Percentiles rank a stretch among this genome's conserved stretches.
Conservation (phyloP, 2,329 filamentous ascomycete species). For the Aspergillus uvarum region DNA sequence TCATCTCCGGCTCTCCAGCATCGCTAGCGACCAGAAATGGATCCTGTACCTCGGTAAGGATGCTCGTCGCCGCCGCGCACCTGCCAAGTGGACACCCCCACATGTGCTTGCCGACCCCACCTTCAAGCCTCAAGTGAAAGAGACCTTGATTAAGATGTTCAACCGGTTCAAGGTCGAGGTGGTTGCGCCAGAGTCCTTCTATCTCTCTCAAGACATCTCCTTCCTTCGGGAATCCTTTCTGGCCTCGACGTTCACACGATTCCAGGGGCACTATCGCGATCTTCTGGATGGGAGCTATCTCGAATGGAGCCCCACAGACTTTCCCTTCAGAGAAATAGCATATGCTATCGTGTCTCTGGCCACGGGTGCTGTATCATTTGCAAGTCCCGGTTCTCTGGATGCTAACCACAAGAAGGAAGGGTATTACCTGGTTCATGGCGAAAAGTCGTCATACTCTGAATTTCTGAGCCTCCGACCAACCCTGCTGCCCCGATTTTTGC, state of each 20-base stretch:
- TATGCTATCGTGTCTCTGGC: slow-evolving; percentile 20
- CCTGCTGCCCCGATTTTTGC: slow-evolving; percentile 17
- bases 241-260: neutral
- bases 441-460: neutral
- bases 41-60: slow-evolving; percentile 12
- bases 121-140: slow-evolving; percentile 10
- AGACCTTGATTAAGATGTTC: neutral
- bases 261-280: neutral
- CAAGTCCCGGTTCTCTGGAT: slow-evolving; percentile 4
- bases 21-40: slow-evolving; percentile 14
- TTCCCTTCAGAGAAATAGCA: slow-evolving; percentile 19
- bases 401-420: slow-evolving; percentile 13
- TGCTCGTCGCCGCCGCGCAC: neutral
- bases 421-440: slow-evolving; percentile 14
- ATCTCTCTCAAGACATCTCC: neutral
- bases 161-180: slow-evolving; percentile 1
- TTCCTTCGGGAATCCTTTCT: slow-evolving; percentile 11
- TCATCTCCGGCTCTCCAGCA: slow-evolving; percentile 9
- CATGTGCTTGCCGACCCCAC: slow-evolving; percentile 11
- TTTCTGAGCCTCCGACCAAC: neutral
- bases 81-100: slow-evolving; percentile 7
- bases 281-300: slow-evolving; percentile 13
- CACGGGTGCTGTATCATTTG: slow-evolving; percentile 17
- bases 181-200: neutral
- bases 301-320: slow-evolving; percentile 14